Evolutionary conservation across 2,329 filamentous ascomycete species (phyloP), one percentile per base, ranked within the genome.

Genomic region (Coleophoma cylindrospora): DNA sequence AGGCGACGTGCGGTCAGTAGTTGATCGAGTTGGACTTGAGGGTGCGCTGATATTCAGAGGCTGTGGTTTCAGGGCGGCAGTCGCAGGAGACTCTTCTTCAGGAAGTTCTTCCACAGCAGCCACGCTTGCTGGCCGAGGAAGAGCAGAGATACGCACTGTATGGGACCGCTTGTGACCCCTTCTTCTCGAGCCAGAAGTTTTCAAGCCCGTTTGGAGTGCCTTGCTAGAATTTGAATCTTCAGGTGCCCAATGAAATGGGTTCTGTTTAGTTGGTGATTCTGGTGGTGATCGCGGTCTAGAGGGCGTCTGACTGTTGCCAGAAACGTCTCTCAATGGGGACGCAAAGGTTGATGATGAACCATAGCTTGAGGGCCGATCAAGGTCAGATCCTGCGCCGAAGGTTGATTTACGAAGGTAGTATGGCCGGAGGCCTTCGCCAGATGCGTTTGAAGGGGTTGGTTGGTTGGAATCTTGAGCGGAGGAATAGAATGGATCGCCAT

Each of bases 201-300:
- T 56, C 8, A 55, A 49, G 36, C 50, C 59, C 14, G 45, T 47
- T 34, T 45, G 47, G 1, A 37, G 50, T 3, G 47, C 19, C 34
- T 53, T 46, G 5, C 46, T 47, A 44, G 57, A 48, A 50, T 55
- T 57, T 22, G 53, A 43, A 36, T 58, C 56, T 50, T 59, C 54
- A 3, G 60, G 57, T 27, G 54, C 54, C 61, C 60, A 62, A 48
- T 57, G 60, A 21, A 62, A 64, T 4, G 58, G 55, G 46, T 62
- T 64, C 4, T 36, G 46, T 33, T 52, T 40, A 15, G 40, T 47
- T 17, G 19, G n/a, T 34, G 21, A 14, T 3, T 32, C 13, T 13
- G 15, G 34, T 40, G 43, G 11, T 43, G 43, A 13, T 17, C 15
- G 36, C 6, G 19, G 36, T 22, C 53, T 52, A 1, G 49, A 37